Evolutionary conservation across 2,329 filamentous ascomycete genomes (phyloP).

Genomic region (Plenodomus tracheiphilus): DNA sequence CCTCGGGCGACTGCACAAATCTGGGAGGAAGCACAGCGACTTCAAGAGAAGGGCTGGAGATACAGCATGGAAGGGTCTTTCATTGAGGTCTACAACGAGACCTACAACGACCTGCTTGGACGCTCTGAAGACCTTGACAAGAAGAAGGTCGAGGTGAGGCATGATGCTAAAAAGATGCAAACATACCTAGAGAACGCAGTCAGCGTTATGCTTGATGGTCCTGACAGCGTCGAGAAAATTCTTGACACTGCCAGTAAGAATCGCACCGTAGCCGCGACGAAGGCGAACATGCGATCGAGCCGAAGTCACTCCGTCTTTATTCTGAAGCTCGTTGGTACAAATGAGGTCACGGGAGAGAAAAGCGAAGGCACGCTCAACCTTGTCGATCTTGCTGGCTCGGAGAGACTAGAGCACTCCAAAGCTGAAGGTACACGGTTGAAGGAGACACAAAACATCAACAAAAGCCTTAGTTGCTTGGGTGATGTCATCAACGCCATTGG

Average conservation of each 20-base stretch:
- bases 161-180: slow-evolving; percentile 81
- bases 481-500: slow-evolving; percentile 96
- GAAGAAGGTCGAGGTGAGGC: slow-evolving; percentile 86
- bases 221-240: slow-evolving; percentile 77
- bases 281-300: slow-evolving; percentile 92
- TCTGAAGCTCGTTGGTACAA: slow-evolving; percentile 68
- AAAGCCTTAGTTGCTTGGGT: slow-evolving; percentile 85
- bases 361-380: slow-evolving; percentile 94
- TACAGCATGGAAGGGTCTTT: slow-evolving; percentile 96
- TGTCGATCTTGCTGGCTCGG: slow-evolving; percentile 92
- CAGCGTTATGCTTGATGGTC: slow-evolving; percentile 75
- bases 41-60: slow-evolving; percentile 89
- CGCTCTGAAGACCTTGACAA: slow-evolving; percentile 71
- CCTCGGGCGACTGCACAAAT: slow-evolving; percentile 91
- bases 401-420: slow-evolving; percentile 83
- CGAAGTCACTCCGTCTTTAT: slow-evolving; percentile 97
- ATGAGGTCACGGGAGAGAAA: slow-evolving; percentile 75
- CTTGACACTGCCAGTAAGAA: slow-evolving; percentile 81
- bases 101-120: slow-evolving; percentile 85
- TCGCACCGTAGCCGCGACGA: slow-evolving; percentile 92
- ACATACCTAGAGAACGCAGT: slow-evolving; percentile 82
- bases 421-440: slow-evolving; percentile 84
- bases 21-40: slow-evolving; percentile 79
- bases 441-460: slow-evolving; percentile 98
- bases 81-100: slow-evolving; percentile 98